These are phyloP conservation scores for Cerioporus squamosus DNA, from an alignment of 1,284 basidiomycete species.

Conservation along the genomic window DNA sequence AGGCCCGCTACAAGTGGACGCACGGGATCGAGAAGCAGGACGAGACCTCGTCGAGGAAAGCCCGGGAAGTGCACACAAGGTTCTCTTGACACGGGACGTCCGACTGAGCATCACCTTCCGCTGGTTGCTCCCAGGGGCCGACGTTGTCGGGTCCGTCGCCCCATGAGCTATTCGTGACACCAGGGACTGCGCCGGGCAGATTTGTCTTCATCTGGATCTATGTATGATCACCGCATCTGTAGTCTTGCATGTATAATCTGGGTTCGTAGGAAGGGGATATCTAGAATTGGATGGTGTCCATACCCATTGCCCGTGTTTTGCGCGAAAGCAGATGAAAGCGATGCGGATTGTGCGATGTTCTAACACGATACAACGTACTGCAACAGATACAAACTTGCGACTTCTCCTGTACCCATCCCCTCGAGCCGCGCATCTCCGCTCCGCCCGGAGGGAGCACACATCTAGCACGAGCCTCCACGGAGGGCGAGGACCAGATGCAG, in stretches of 20 bases:
- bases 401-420: not conserved
- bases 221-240: not conserved
- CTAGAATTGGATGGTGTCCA: too few relatives aligned
- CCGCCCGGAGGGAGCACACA: conserved; percentile 1
- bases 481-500: conserved; percentile 94
- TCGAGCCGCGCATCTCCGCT: not conserved
- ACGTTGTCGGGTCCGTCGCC: conserved; percentile 50
- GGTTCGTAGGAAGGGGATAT: too few relatives aligned
- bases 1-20: conserved; percentile 73
- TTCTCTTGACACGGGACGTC: conserved; percentile 50
- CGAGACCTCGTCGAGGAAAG: conserved; percentile 48
- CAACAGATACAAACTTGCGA: conserved; percentile 15
- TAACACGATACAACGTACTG: conserved; percentile 23
- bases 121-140: conserved; percentile 78
- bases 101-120: conserved; percentile 80
- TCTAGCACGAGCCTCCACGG: conserved; percentile 68
- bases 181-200: too few relatives aligned
- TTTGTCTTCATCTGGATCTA: not conserved
- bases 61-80: conserved; percentile 22
- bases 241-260: too few relatives aligned
- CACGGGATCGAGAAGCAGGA: conserved; percentile 64
- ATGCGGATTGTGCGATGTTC: not conserved
- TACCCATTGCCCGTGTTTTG: too few relatives aligned
- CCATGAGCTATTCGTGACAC: conserved; percentile 6
- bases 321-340: conserved; percentile 17